Conservation (phyloP, 106 monocot species). For the Platanthera guangdongensis region DNA sequence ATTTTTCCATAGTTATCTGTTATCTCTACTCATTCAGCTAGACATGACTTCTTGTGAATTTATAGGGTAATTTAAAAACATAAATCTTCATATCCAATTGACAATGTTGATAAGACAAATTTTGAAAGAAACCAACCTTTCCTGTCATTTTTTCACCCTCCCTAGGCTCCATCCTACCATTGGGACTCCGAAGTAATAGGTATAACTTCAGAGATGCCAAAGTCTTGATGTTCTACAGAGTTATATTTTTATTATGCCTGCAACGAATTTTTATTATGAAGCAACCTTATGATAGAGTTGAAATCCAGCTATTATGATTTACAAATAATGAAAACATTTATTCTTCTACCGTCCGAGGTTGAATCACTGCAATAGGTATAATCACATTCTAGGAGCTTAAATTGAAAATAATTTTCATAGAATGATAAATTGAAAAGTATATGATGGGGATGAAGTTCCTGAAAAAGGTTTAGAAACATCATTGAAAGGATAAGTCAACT, state of each 20-base stretch:
- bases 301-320: neutral
- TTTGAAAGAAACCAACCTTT: neutral
- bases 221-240: neutral
- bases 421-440: neutral
- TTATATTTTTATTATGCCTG: neutral
- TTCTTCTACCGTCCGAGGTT: neutral
- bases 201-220: neutral
- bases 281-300: neutral
- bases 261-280: neutral
- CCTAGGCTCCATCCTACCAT: neutral
- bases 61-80: neutral
- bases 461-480: too few relatives aligned
- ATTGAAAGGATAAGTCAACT: too few relatives aligned
- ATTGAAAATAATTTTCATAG: conserved; percentile 1
- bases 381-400: neutral
- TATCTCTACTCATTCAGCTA: neutral
- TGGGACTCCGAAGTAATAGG: neutral
- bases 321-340: neutral
- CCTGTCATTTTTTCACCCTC: too few relatives aligned
- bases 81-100: neutral
- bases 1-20: too few relatives aligned
- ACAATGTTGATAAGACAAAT: neutral
- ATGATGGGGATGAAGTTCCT: neutral
- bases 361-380: neutral
- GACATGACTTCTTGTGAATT: neutral